A percentile compares a stretch with the other conserved stretches of the same genome.
phyloP scores from a whole-genome alignment of 73 alveolate genomes.

The Tetrahymena elliotti region DNA sequence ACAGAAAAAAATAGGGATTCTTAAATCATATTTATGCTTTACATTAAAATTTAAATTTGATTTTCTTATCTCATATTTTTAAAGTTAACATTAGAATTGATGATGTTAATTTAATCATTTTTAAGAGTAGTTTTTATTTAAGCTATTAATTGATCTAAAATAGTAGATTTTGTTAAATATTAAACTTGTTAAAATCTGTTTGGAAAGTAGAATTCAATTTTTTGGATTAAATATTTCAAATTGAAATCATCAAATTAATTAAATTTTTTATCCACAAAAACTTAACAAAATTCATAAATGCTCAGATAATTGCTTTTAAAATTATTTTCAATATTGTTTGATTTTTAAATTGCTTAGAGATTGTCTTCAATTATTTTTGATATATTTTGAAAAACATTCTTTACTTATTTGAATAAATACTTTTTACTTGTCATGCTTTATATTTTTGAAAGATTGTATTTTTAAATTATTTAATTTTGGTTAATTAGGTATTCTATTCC shows the following conservation, averaged over 20 bases:
- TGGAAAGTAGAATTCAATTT: not conserved
- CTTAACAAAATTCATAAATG: not conserved
- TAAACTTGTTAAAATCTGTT: not conserved
- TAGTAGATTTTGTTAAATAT: not conserved
- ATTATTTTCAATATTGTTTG: no score
- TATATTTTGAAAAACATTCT: no score
- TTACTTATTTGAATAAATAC: no score
- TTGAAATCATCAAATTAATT: no score
- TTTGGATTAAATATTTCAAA: not conserved
- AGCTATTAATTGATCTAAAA: not conserved
- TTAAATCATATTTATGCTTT: not conserved
- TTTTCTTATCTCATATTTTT: not conserved
- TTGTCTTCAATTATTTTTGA: not conserved
- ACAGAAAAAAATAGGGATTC: not conserved
- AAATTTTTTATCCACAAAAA: not conserved
- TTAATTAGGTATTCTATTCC: not conserved
- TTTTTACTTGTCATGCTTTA: not conserved
- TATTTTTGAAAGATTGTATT: not conserved
- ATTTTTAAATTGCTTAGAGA: not conserved
- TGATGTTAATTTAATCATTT: not conserved
- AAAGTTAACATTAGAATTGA: not conserved
- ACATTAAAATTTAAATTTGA: not conserved
- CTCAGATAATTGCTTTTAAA: not conserved
- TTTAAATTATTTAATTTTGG: not conserved
- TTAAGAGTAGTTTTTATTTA: not conserved